Base-by-base conservation (phyloP, 129 eudicot genomes). In the Oenanthe sinensis region DNA sequence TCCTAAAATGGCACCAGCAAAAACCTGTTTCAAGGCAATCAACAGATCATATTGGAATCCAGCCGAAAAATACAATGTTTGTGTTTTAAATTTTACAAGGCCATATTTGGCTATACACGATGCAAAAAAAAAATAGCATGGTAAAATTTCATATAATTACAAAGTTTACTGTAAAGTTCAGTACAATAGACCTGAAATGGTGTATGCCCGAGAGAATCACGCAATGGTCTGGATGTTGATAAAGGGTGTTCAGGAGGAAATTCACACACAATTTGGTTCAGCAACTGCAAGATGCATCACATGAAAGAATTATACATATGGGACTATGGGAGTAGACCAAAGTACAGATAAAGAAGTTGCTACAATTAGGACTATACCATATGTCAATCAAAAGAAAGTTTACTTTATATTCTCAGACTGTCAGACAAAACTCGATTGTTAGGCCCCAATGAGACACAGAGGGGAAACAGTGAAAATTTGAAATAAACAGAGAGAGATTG, bases 171-270 rank as follows among this genome's bases (percentile, higher is more conserved):
- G 12, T 28, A 10, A 0, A 30, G 71, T 42, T 40, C n/a, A 44
- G 47, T 24, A 74, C 39, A 24, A 67, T 43, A 52, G 9, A 88
- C 92, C 92, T 88, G 92, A 46, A 88, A 30, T 15, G 92, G 92
- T 67, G 92, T 88, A 78, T 88, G 92, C 68, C 92, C 92, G 74
- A 88, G 90, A 24, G 92, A 88, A 86, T 88, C 86, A 19, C 90
- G 92, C 22, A 88, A 76, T 44, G 90, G 92, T 82, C 79, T 86
- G 73, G 86, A 75, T 47, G 80, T 86, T 48, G 92, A 86, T 80
- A 88, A 82, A 33, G 89, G 90, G 79, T 88, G 92, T 39, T 88
- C 92, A 4, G 90, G 92, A 15, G 92, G 92, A 78, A 88, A 80
- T 78, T 88, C 92, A 55, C 92, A 88, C 3, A 88, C 92, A 75